Conservation (phyloP, 306 rosid species). For the Fragaria nilgerrensis region DNA sequence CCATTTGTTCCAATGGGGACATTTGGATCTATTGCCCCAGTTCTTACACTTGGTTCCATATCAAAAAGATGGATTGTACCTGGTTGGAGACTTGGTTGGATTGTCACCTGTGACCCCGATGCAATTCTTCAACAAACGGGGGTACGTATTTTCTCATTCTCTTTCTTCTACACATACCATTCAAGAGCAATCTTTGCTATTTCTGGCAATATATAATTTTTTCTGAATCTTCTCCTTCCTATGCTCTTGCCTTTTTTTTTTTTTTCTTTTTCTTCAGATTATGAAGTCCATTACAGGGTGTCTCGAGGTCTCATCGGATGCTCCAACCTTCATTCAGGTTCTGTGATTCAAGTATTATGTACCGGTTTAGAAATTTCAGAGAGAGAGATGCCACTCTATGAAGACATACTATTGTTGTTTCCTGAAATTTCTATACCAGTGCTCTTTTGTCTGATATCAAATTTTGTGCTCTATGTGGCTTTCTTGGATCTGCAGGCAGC, state of each 20-base stretch:
- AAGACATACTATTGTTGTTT: neutral
- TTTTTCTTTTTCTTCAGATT: constrained; percentile 13
- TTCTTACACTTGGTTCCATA: constrained; percentile 54
- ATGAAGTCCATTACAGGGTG: constrained; percentile 8
- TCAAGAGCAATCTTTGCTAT: neutral
- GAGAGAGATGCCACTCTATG: neutral
- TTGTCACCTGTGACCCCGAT: constrained; percentile 49
- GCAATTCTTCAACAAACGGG: constrained; percentile 40
- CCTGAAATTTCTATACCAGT: no score
- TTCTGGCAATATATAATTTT: neutral
- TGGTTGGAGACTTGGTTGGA: constrained; percentile 77
- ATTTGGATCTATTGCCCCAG: constrained; percentile 52
- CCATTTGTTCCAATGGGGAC: constrained; percentile 69
- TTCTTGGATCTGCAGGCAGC: constrained; percentile 36
- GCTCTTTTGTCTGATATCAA: neutral
- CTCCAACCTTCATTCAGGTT: constrained; percentile 45
- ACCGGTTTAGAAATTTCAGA: neutral
- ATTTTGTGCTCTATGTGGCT: neutral
- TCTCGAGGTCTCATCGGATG: constrained; percentile 12
- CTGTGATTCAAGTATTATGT: neutral
- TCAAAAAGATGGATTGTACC: constrained; percentile 66
- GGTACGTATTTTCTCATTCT: constrained; percentile 26
- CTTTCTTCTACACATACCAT: neutral
- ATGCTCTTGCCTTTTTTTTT: neutral
- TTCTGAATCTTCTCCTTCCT: neutral